Evolutionary conservation across 345 rosid genomes (phyloP).

Genomic region (Gossypium longicalyx): DNA sequence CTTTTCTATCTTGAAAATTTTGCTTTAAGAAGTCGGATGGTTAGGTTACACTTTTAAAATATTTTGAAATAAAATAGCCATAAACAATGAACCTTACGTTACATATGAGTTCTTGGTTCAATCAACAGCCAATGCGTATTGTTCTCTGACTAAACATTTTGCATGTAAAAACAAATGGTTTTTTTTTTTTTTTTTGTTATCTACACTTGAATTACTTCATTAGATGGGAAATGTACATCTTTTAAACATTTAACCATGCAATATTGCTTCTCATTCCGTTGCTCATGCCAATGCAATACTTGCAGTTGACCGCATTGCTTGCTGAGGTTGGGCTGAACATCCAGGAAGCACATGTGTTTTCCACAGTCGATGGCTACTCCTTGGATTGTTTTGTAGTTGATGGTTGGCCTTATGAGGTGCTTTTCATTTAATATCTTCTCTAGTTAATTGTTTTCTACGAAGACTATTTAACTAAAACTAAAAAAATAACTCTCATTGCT

Average conservation of each 20-base stretch:
- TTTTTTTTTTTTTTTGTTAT: not conserved
- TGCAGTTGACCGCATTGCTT: slow-evolving; percentile 84
- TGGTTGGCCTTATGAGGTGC: slow-evolving; percentile 97
- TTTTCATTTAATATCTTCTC: not conserved
- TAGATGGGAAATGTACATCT: not conserved
- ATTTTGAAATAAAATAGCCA: slow-evolving; percentile 9
- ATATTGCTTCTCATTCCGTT: not conserved
- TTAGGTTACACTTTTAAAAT: not conserved
- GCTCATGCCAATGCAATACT: slow-evolving; percentile 23
- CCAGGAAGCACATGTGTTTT: slow-evolving; percentile 97
- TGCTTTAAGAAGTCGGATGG: slow-evolving; percentile 8
- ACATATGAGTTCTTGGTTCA: not conserved
- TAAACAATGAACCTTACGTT: slow-evolving; percentile 4
- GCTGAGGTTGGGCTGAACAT: slow-evolving; percentile 91
- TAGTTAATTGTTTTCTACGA: not conserved
- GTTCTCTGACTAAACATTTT: not conserved
- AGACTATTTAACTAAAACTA: not conserved
- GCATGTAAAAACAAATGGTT: not conserved
- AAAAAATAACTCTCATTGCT: not conserved
- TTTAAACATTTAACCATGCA: not conserved
- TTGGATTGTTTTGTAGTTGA: slow-evolving; percentile 96
- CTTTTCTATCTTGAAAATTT: slow-evolving; percentile 6
- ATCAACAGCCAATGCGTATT: not conserved
- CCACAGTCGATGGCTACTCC: slow-evolving; percentile 86
- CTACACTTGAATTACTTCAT: not conserved